phyloP scores from a whole-genome alignment of 495 filamentous ascomycete species.

The Sporormia fimetaria region DNA sequence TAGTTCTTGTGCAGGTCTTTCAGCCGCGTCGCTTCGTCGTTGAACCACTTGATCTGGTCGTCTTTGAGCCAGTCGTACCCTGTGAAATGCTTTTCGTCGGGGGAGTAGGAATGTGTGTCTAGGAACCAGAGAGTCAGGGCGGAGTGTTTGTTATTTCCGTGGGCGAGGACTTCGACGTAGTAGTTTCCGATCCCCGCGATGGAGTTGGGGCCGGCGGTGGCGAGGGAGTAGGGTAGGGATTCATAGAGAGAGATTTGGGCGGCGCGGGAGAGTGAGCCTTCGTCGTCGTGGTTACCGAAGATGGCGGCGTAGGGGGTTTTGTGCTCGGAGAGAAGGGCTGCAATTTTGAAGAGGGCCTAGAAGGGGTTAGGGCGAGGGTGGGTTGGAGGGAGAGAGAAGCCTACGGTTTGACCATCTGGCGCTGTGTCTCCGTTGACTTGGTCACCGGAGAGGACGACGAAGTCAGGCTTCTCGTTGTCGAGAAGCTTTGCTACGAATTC shows the following conservation, averaged over 20 bases:
- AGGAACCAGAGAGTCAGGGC: conserved; percentile 88
- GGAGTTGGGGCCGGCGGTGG: conserved; percentile 64
- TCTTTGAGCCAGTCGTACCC: conserved; percentile 97
- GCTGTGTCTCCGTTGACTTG: conserved; percentile 92
- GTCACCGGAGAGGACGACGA: conserved; percentile 85
- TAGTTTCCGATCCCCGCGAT: conserved; percentile 93
- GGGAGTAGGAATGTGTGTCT: conserved; percentile 85
- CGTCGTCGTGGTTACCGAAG: conserved; percentile 96
- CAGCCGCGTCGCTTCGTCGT: conserved; percentile 55
- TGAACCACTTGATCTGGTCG: conserved; percentile 91
- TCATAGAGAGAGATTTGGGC: conserved; percentile 77
- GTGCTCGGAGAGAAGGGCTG: conserved; percentile 70
- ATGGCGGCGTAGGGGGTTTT: conserved; percentile 88
- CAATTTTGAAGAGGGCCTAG: conserved; percentile 84
- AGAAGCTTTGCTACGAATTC: conserved; percentile 74
- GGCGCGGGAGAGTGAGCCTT: conserved; percentile 64
- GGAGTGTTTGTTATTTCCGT: conserved; percentile 65
- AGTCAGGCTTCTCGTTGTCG: conserved; percentile 82
- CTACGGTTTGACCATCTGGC: conserved; percentile 72
- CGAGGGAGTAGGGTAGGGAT: conserved; percentile 78
- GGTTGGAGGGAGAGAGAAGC: conserved; percentile 2
- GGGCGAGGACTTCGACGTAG: conserved; percentile 77
- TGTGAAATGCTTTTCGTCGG: conserved; percentile 69
- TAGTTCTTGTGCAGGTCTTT: conserved; percentile 66
- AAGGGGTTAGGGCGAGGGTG: conserved; percentile 2